Percentiles rank a stretch among this genome's conserved stretches.
Evolutionary conservation across 2,329 filamentous ascomycete genomes (phyloP).

Genomic region (Fusarium euwallaceae): DNA sequence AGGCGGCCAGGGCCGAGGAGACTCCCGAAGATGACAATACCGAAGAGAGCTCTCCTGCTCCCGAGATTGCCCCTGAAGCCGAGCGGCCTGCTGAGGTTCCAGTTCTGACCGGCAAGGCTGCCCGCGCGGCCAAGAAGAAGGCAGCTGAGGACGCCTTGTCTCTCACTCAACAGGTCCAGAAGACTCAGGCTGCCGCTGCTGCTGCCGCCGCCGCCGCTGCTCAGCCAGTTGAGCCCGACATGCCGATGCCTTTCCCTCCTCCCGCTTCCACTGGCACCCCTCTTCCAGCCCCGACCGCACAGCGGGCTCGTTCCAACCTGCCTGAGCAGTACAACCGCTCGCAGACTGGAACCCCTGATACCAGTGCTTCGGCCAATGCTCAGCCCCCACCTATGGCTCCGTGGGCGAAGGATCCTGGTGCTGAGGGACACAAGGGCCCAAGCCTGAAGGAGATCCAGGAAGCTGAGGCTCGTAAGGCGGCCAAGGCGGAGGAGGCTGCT

Average conservation of each 20-base stretch:
- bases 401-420: slow-evolving; percentile 90
- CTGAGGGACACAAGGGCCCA: slow-evolving; percentile 81
- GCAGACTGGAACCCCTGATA: slow-evolving; percentile 81
- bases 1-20: slow-evolving; percentile 51
- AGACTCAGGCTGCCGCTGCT: slow-evolving; percentile 69
- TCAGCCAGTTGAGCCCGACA: slow-evolving; percentile 67
- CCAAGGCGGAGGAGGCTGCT: slow-evolving; percentile 86
- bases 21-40: slow-evolving; percentile 51
- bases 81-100: slow-evolving; percentile 30
- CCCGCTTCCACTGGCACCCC: slow-evolving; percentile 77
- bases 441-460: slow-evolving; percentile 98
- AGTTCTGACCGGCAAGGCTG: slow-evolving; percentile 41
- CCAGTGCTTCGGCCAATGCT: slow-evolving; percentile 53
- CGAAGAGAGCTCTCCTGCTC: slow-evolving; percentile 31
- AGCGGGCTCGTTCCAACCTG: slow-evolving; percentile 85
- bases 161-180: slow-evolving; percentile 86
- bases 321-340: slow-evolving; percentile 81
- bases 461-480: slow-evolving; percentile 91
- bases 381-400: slow-evolving; percentile 84
- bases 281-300: slow-evolving; percentile 88
- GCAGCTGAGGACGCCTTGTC: slow-evolving; percentile 65
- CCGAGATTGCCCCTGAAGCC: slow-evolving; percentile 21
- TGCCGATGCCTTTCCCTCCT: slow-evolving; percentile 83
- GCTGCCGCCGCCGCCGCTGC: slow-evolving; percentile 47
- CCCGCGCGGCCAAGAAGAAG: slow-evolving; percentile 51